These are phyloP conservation scores for Solanum sejunctum DNA, from an alignment of 257 asterid species.

Conservation along the genomic window DNA sequence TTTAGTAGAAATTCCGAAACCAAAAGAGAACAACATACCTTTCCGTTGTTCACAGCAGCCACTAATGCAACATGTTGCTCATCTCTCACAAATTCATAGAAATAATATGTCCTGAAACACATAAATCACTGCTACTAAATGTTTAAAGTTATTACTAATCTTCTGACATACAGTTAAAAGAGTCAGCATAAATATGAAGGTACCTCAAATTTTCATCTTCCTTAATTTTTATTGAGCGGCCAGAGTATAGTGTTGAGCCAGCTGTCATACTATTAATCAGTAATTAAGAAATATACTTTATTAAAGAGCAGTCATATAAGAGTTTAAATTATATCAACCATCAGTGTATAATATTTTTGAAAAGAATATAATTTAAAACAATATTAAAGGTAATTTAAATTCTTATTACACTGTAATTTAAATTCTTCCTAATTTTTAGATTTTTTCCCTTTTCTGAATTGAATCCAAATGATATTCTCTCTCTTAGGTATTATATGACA, in stretches of 20 bases:
- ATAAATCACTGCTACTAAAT: not conserved
- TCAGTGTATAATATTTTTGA: too few relatives aligned
- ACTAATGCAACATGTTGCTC: conserved; percentile 66
- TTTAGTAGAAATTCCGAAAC: not conserved
- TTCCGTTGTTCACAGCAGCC: conserved; percentile 79
- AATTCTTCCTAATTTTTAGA: too few relatives aligned
- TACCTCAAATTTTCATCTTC: conserved; percentile 88
- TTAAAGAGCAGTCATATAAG: not conserved
- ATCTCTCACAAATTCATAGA: conserved; percentile 67
- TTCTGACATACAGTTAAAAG: not conserved
- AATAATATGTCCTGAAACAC: conserved; percentile 76
- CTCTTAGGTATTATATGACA: too few relatives aligned
- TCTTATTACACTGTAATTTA: too few relatives aligned
- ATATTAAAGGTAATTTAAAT: too few relatives aligned
- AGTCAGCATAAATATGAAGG: not conserved
- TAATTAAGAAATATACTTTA: not conserved
- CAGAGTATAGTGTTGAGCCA: conserved; percentile 65
- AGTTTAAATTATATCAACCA: too few relatives aligned
- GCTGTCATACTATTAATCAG: conserved; percentile 23
- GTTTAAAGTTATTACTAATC: not conserved
- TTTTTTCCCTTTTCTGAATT: too few relatives aligned
- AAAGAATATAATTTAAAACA: too few relatives aligned
- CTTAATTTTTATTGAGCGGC: conserved; percentile 66
- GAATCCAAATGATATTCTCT: too few relatives aligned
- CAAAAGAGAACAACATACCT: conserved; percentile 28